These are phyloP conservation scores for Suillus alpinus DNA, from an alignment of 768 basidiomycete genomes.

Conservation along the genomic window DNA sequence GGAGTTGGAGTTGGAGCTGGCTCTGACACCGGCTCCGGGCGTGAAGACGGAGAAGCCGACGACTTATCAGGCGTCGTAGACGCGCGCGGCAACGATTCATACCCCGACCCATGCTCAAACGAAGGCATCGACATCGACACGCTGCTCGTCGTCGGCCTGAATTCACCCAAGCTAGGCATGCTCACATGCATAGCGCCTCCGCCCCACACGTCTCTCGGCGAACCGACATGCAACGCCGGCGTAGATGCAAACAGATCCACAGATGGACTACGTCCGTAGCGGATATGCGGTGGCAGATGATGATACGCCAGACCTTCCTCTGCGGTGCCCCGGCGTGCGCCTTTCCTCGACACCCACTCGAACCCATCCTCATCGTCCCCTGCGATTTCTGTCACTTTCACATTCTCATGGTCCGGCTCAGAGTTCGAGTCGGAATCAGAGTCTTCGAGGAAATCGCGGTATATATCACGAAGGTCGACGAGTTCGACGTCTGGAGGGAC, in stretches of 20 bases:
- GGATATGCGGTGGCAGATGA: constrained; percentile 70
- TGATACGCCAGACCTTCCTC: constrained; percentile 58
- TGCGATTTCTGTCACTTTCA: constrained; percentile 49
- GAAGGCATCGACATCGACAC: constrained; percentile 12
- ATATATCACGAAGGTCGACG: constrained; percentile 89
- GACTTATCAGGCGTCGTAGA: constrained; percentile 15
- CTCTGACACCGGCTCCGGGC: constrained; percentile 16
- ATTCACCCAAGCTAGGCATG: constrained; percentile 38
- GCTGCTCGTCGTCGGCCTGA: constrained; percentile 21
- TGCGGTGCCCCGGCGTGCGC: constrained; percentile 50
- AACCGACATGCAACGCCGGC: constrained; percentile 39
- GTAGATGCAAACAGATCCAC: constrained; percentile 59
- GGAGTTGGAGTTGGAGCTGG: constrained; percentile 22
- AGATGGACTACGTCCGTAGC: constrained; percentile 57
- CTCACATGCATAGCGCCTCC: constrained; percentile 28
- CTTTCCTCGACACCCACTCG: constrained; percentile 77
- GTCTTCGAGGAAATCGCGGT: constrained; percentile 90
- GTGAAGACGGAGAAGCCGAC: constrained; percentile 12
- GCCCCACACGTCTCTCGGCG: constrained; percentile 45
- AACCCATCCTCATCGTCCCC: constrained; percentile 73
- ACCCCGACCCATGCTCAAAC: constrained; percentile 17
- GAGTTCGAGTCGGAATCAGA: constrained; percentile 47
- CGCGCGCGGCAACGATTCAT: constrained; percentile 12
- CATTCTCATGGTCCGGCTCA: constrained; percentile 33
- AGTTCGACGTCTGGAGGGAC: constrained; percentile 82